Base-by-base conservation (phyloP, 345 rosid genomes). In the Eucalyptus rudis region DNA sequence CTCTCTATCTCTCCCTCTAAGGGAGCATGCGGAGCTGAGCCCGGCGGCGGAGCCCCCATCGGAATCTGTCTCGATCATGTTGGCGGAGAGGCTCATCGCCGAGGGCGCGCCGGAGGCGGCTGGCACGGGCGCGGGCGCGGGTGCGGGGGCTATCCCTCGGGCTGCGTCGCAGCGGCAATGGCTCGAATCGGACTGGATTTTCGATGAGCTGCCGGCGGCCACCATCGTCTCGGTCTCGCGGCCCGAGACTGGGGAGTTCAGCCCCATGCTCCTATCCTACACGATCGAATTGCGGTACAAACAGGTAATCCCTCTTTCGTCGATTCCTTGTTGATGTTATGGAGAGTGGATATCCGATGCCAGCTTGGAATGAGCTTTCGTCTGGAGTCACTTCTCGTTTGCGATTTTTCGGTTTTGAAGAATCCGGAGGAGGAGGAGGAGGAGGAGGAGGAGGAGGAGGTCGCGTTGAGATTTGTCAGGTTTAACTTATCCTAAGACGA, bases 221-320 rank as follows among this genome's bases (percentile, higher is more conserved):
- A 90, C 92, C 50, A 91, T 96, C 87, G 93, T 96, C 58, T 95
- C 98, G 2, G 99, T 97, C 44, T 95, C 96, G 20, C 90, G 91
- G 90, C 96, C 98, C 1, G 99, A 97, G 56, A 93, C 95, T 3
- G 96, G 94, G 31, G 99, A 97, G 90, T 91, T 95, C 89, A 96
- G 99, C 64, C 99, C 99, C 90, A 95, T 96, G 93, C 95, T 96
- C 90, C 93, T 96, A 80, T 96, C 99, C 88, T 97, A 95, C 92
- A 93, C 95, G 43, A 95, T 96, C 86, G 97, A 96, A 88, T 92
- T 97, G 89, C 95, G 92, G 44, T 96, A 96, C 91, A 96, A 95
- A 90, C 98, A 97, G 96, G 99, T 83, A 62, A 56, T 88, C n/a
- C 40, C 20, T 81, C 22, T 56, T 56, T 47, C 31, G 86, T 49